Percentiles rank a stretch among this genome's conserved stretches.
These are phyloP conservation scores for Friedmanniomyces endolithicus DNA, from an alignment of 495 filamentous ascomycete genomes.

Conservation along the genomic window DNA sequence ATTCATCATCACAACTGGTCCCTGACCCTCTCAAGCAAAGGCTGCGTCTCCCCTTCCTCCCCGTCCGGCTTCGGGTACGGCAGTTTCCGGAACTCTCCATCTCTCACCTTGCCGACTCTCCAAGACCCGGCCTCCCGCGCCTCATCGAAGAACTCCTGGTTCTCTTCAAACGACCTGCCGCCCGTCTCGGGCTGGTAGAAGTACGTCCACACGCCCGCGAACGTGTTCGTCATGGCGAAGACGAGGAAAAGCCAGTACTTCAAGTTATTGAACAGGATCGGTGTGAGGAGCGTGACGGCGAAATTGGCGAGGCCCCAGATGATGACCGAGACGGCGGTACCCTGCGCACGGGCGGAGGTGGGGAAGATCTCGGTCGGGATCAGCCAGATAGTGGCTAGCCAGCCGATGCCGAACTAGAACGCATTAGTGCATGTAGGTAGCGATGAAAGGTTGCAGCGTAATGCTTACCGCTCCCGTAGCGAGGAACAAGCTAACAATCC, in stretches of 20 bases:
- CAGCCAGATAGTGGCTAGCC: slow-evolving; percentile 44
- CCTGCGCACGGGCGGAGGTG: slow-evolving; percentile 41
- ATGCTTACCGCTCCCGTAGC: slow-evolving; percentile 34
- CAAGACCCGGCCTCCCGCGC: slow-evolving; percentile 37
- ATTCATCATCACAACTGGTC: slow-evolving; percentile 24
- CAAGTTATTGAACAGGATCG: slow-evolving; percentile 45
- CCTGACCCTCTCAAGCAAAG: slow-evolving; percentile 29
- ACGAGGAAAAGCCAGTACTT: slow-evolving; percentile 44
- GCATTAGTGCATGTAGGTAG: background rate
- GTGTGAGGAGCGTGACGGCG: slow-evolving; percentile 41
- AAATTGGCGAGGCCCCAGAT: slow-evolving; percentile 49
- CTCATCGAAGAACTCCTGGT: slow-evolving; percentile 42
- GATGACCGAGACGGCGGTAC: slow-evolving; percentile 40
- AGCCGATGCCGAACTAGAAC: slow-evolving; percentile 40
- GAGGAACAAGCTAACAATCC: slow-evolving; percentile 35
- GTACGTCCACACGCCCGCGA: slow-evolving; percentile 43
- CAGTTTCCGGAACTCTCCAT: slow-evolving; percentile 37
- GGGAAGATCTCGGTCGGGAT: slow-evolving; percentile 50
- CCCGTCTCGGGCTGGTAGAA: slow-evolving; percentile 41
- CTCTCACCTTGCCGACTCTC: slow-evolving; percentile 36
- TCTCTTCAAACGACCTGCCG: slow-evolving; percentile 43
- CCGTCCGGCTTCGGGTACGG: slow-evolving; percentile 32
- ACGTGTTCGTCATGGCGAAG: slow-evolving; percentile 39
- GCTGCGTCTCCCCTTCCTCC: slow-evolving; percentile 31
- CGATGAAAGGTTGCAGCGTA: too few relatives aligned